Percentiles rank a stretch among this genome's conserved stretches.
phyloP scores from a whole-genome alignment of 2,329 filamentous ascomycete species.

The Magnaporthiopsis incrustans region DNA sequence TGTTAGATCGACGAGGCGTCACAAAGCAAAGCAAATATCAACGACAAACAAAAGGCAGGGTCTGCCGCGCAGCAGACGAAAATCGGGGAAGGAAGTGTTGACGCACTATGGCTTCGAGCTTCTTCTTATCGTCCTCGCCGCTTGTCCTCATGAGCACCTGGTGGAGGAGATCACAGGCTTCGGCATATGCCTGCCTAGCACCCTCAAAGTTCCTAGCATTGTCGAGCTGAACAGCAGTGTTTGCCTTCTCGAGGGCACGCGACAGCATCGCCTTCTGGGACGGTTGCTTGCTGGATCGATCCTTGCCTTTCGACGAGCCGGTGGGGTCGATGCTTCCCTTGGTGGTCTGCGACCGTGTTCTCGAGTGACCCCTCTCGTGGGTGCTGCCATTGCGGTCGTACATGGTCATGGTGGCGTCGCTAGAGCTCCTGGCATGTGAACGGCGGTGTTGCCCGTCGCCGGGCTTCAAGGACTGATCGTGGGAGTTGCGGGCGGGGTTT shows the following conservation, averaged over 20 bases:
- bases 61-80: no score
- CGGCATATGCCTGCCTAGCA: conserved; percentile 80
- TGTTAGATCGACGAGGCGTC: not conserved
- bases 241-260: conserved; percentile 89
- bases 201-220: conserved; percentile 93
- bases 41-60: no score
- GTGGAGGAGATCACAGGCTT: conserved; percentile 81
- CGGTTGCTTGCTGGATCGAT: conserved; percentile 36
- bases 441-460: not conserved
- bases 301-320: conserved; percentile 23
- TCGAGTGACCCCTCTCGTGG: conserved; percentile 29
- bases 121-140: conserved; percentile 78
- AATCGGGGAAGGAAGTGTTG: not conserved
- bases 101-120: conserved; percentile 88
- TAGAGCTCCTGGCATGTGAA: conserved; percentile 5
- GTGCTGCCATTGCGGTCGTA: conserved; percentile 25
- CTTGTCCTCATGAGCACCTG: conserved; percentile 81
- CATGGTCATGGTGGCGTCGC: conserved; percentile 18
- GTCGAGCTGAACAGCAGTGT: conserved; percentile 89
- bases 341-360: conserved; percentile 36
- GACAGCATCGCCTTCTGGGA: conserved; percentile 95
- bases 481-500: not conserved
- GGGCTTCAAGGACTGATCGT: not conserved
- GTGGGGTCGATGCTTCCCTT: conserved; percentile 37
- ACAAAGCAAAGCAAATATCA: conserved; percentile 10